Conservation (phyloP, 352 stramenopile species). For the Globisporangium carolinianum region DNA sequence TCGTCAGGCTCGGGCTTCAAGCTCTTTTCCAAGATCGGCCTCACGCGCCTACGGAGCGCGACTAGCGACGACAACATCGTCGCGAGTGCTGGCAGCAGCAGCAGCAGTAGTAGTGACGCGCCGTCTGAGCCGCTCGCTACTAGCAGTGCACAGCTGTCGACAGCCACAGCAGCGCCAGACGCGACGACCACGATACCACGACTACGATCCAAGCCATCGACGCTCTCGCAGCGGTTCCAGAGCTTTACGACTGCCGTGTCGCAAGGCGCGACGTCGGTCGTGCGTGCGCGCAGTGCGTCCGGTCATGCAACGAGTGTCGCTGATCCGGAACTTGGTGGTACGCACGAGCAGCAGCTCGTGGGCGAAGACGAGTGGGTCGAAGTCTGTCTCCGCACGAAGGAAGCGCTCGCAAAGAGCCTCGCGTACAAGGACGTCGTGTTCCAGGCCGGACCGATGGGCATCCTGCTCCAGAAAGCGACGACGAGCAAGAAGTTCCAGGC, state of each 20-base stretch:
- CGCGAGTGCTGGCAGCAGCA: background rate
- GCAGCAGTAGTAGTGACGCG: background rate
- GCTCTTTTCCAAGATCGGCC: conserved; percentile 42
- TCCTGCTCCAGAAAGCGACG: conserved; percentile 70
- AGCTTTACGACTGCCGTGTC: conserved; percentile 56
- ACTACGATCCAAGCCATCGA: conserved; percentile 29
- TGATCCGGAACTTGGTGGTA: background rate
- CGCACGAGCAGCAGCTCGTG: conserved; percentile 26
- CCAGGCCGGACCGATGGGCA: conserved; percentile 59
- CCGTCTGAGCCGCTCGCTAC: background rate
- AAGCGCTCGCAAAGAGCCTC: conserved; percentile 44
- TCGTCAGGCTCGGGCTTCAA: conserved; percentile 23
- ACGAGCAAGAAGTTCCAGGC: conserved; percentile 61
- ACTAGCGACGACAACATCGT: conserved; percentile 28
- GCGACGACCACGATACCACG: background rate
- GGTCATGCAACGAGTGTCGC: too few relatives aligned
- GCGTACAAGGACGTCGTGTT: conserved; percentile 66
- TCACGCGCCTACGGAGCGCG: conserved; percentile 24
- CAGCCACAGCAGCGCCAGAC: too few relatives aligned
- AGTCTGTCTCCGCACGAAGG: conserved; percentile 41
- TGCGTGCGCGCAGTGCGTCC: conserved; percentile 2
- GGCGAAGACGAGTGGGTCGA: conserved; percentile 77
- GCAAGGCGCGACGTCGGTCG: conserved; percentile 18
- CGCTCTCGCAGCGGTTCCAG: conserved; percentile 58
- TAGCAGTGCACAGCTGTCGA: too few relatives aligned